These are phyloP conservation scores for Tricholoma saponaceum DNA, from an alignment of 768 basidiomycete genomes.

Conservation along the genomic window DNA sequence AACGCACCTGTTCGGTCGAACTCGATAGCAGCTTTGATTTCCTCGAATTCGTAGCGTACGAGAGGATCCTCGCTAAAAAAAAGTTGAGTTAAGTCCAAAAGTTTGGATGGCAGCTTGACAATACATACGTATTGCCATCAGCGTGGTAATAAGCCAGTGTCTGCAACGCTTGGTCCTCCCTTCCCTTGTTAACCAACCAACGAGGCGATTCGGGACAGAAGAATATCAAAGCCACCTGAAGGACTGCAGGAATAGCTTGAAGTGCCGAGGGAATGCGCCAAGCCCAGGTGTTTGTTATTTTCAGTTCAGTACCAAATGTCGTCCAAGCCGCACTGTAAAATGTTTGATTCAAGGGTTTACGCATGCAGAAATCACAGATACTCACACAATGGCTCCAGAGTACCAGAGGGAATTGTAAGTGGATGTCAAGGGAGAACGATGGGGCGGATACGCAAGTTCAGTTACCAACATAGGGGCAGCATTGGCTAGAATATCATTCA, in stretches of 20 bases:
- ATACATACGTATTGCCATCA: constrained; percentile 55
- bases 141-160: constrained; percentile 82
- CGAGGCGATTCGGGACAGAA: constrained; percentile 83
- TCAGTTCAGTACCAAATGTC: constrained; percentile 71
- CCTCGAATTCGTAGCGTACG: constrained; percentile 70
- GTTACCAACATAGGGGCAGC: constrained; percentile 83
- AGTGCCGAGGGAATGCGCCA: constrained; percentile 82
- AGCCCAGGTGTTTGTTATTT: constrained; percentile 62
- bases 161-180: constrained; percentile 61
- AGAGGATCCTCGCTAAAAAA: constrained; percentile 52
- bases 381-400: constrained; percentile 72
- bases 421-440: constrained; percentile 77
- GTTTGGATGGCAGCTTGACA: background rate
- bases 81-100: background rate
- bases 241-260: constrained; percentile 64
- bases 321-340: constrained; percentile 69
- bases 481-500: constrained; percentile 38
- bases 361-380: constrained; percentile 9
- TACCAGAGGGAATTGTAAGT: constrained; percentile 87
- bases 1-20: constrained; percentile 48
- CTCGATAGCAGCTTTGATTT: constrained; percentile 76
- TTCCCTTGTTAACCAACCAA: constrained; percentile 76
- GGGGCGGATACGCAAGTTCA: constrained; percentile 80
- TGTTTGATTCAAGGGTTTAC: background rate
- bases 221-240: constrained; percentile 63